phyloP scores from a whole-genome alignment of 768 basidiomycete genomes.

The Steccherinum ochraceum region DNA sequence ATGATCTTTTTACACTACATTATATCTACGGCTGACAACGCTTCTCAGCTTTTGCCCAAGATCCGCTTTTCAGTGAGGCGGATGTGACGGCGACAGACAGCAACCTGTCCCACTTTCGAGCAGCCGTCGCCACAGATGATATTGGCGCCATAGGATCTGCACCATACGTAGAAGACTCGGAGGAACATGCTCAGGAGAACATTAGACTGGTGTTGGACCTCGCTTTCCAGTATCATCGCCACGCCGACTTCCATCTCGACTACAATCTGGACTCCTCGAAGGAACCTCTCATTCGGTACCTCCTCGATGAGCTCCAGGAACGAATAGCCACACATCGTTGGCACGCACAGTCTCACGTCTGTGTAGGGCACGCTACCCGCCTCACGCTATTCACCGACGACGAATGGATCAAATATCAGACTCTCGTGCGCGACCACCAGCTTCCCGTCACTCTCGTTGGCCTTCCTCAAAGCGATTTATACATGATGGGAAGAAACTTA shows the following conservation, averaged over 20 bases:
- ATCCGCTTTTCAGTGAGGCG: slow-evolving; percentile 39
- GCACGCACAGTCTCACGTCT: slow-evolving; percentile 30
- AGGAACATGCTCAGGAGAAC: slow-evolving; percentile 43
- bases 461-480: slow-evolving; percentile 59
- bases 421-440: slow-evolving; percentile 26
- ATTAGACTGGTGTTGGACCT: slow-evolving; percentile 46
- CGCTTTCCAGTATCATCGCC: slow-evolving; percentile 31
- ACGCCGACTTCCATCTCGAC: slow-evolving; percentile 64
- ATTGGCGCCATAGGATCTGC: slow-evolving; percentile 57
- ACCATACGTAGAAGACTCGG: slow-evolving; percentile 54
- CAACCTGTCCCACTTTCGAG: slow-evolving; percentile 32
- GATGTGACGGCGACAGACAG: slow-evolving; percentile 31
- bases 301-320: slow-evolving; percentile 36
- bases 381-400: slow-evolving; percentile 41
- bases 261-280: slow-evolving; percentile 49
- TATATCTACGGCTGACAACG: neutral
- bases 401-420: slow-evolving; percentile 33
- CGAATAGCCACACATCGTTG: slow-evolving; percentile 21
- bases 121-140: slow-evolving; percentile 32
- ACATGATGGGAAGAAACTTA: slow-evolving; percentile 55
- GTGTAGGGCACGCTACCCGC: slow-evolving; percentile 57
- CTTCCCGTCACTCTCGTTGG: slow-evolving; percentile 50
- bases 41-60: slow-evolving; percentile 52
- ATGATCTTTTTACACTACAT: neutral
- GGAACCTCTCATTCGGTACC: slow-evolving; percentile 50